Evolutionary conservation across 1,284 basidiomycete species (phyloP), one percentile per base, ranked within the genome.

Genomic region (Trametes sp.): DNA sequence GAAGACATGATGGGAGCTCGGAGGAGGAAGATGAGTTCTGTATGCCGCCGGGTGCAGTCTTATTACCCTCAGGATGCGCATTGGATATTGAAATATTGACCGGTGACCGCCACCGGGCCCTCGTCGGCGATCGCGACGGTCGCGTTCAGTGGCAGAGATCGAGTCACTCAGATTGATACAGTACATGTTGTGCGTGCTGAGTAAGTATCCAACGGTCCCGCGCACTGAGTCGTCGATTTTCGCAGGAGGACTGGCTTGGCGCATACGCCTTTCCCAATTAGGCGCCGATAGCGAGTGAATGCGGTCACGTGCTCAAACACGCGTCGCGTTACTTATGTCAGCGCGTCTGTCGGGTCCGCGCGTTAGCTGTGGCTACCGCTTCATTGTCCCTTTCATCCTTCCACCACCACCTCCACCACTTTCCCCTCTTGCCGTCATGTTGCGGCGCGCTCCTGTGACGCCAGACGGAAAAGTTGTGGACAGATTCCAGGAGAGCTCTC

Each of bases 361-460:
- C 28, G 51, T 46, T 33, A 26, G 58, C 21, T 31, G 35, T 19
- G 57, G 53, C 24, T 44, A n/a, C 8, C 49, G 57, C 57, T 7
- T 59, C 48, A 57, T 45, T 48, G 51, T 49, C 54, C 21, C 54
- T 57, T 61, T 36, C 50, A 29, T 42, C 54, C 52, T 23, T 57
- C 61, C 49, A 62, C 59, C 5, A 50, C 46, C 38, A 45, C 29
- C 33, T 31, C 14, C n/a, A 11, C 31, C 31, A 11, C 31, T 33
- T 11, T 19, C n/a, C 36, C 38, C 50, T 16, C 36, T 7, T 31
- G 1, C 59, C 21, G 26, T 24, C 3, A 93, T 93, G 91, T 80
- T 93, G 36, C 84, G 83, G 64, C 84, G 90, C n/a, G 76, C 79
- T 26, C 91, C 91, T 24, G 87, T 86, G 0, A 90, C 88, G 0